These are phyloP conservation scores for Annulohypoxylon truncatum DNA, from an alignment of 2,329 filamentous ascomycete genomes.

Conservation along the genomic window DNA sequence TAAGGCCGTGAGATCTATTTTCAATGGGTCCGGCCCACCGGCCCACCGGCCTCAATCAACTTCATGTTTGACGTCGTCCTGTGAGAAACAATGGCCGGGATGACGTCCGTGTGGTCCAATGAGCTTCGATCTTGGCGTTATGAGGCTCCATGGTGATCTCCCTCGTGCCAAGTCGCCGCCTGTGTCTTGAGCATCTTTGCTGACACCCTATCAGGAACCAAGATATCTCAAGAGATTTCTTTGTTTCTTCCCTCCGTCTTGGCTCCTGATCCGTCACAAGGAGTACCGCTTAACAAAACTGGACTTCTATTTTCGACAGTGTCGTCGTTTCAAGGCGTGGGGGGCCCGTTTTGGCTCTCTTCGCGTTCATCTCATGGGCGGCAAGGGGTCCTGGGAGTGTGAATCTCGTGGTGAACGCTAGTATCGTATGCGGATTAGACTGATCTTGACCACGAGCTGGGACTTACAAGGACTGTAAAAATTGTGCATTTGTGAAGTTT, in stretches of 20 bases:
- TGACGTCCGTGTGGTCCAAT: constrained; percentile 29
- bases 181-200: constrained; percentile 20
- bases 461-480: constrained; percentile 11
- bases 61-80: constrained; percentile 39
- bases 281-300: constrained; percentile 7
- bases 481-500: constrained; percentile 8
- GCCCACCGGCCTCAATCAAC: constrained; percentile 41
- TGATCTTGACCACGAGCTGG: constrained; percentile 10
- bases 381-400: background rate
- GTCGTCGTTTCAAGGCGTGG: constrained; percentile 21
- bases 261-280: constrained; percentile 18
- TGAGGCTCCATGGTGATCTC: constrained; percentile 41
- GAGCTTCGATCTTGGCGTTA: constrained; percentile 9
- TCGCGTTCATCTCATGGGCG: constrained; percentile 12
- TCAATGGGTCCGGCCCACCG: constrained; percentile 26
- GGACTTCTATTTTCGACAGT: constrained; percentile 35
- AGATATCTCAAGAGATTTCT: constrained; percentile 27
- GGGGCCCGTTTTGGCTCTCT: background rate
- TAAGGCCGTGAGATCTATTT: constrained; percentile 26
- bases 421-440: constrained; percentile 12
- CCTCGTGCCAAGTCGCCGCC: constrained; percentile 31
- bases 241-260: constrained; percentile 22
- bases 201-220: constrained; percentile 21
- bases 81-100: constrained; percentile 32
- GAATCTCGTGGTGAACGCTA: constrained; percentile 10